phyloP scores from a whole-genome alignment of 495 filamentous ascomycete genomes.

The Baudoinia panamericana region DNA sequence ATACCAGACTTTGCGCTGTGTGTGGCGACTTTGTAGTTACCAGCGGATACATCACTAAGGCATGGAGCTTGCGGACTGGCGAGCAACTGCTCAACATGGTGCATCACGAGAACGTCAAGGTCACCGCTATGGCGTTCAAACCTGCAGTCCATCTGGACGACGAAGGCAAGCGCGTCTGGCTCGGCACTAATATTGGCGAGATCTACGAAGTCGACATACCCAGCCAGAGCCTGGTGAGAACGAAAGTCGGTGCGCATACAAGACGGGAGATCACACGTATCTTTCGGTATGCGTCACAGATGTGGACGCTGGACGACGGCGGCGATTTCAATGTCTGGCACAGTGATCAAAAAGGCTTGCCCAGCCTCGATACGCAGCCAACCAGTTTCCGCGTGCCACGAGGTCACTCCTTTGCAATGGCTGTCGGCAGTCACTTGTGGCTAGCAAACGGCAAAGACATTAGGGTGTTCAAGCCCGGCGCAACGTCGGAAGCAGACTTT shows the following conservation, averaged over 20 bases:
- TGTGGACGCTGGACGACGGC: constrained; percentile 90
- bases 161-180: constrained; percentile 77
- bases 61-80: constrained; percentile 74
- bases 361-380: constrained; percentile 55
- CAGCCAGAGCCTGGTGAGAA: constrained; percentile 50
- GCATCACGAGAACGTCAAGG: constrained; percentile 67
- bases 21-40: constrained; percentile 82
- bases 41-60: constrained; percentile 66
- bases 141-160: constrained; percentile 58
- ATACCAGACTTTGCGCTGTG: constrained; percentile 71
- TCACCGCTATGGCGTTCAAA: constrained; percentile 73
- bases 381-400: constrained; percentile 58
- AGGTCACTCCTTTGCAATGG: constrained; percentile 77
- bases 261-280: constrained; percentile 79
- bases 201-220: constrained; percentile 74
- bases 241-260: constrained; percentile 57
- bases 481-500: constrained; percentile 53
- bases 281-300: constrained; percentile 67
- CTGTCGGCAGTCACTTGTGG: constrained; percentile 71
- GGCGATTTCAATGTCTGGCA: constrained; percentile 82
- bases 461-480: constrained; percentile 62
- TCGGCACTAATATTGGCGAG: constrained; percentile 78
- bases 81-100: constrained; percentile 65
- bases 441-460: constrained; percentile 79
- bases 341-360: constrained; percentile 60